Base-by-base conservation (phyloP, 1,139 yeast genomes). In the Arxiozyma slooffiae region DNA sequence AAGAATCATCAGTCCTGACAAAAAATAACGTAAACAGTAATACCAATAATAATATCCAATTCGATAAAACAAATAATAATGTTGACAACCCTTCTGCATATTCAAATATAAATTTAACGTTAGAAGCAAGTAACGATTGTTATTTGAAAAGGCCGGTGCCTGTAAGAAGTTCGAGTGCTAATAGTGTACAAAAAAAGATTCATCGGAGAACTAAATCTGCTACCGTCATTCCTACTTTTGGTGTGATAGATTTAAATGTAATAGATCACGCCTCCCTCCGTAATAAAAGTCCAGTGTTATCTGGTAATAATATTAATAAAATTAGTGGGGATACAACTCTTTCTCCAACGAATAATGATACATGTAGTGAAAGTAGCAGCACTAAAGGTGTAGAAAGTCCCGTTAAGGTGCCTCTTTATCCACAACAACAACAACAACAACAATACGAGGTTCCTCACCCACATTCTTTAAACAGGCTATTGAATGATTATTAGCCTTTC, bases 301-400 rank as follows among this genome's bases (percentile, higher is more conserved):
- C 36, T 11, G 14, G n/a, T 6, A 41, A n/a, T 23, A 41, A 24
- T n/a, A 41, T 18, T 3, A 40, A 23, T n/a, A 40, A 26, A 21
- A n/a, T n/a, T 21, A 22, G n/a, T 37, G 36, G 34, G 22, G 22
- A 8, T 18, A n/a, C 26, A 4, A n/a, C 23, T 16, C 11, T 34
- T 6, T 36, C 36, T 9, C 23, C 41, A 36, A 44, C 22, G 22
- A 17, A 24, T 48, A 64, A 64, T 23, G 57, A 55, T 44, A 63
- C 68, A 3, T 64, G 65, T 48, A 62, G 67, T 54, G 68, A 63
- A 48, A 58, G 55, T 41, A 62, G 67, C 43, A 61, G 65, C 47
- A 53, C 58, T 38, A 48, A 51, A 45, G 53, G 53, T 46, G 57
- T 64, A 50, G 44, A 41, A 9, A 43, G 46, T 43, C 46, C 39